Base-by-base conservation (phyloP, 2,329 filamentous ascomycete species). In the Hypoxylon sp. region DNA sequence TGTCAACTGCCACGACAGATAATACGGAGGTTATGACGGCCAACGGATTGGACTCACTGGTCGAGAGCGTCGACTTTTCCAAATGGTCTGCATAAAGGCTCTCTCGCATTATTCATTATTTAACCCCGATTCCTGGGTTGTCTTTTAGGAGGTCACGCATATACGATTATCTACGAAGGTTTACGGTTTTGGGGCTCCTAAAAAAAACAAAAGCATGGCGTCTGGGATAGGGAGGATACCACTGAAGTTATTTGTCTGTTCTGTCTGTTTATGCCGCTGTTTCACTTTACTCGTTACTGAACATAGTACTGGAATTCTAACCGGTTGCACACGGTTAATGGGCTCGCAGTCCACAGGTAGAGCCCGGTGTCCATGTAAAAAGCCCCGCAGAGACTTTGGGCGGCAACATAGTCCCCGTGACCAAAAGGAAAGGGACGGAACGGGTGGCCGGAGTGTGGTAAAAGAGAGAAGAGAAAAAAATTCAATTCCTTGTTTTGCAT, bases 1-100 rank as follows among this genome's bases (percentile, higher is more conserved):
- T 89, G n/a, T 85, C 84, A 31, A 84, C 83, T 8, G 83, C 83
- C 1, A 84, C 85, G 10, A 85, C 85, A 5, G 85, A 86, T 60
- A 86, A 87, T 62, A 86, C 86, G 1, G 88, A 90, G 74, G 77
- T 83, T 27, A 80, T 75, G 68, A 72, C 74, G 6, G 58, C 62
- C 6, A 78, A 74, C 31, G 77, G 72, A 51, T 72, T 78, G 3
- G 82, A 84, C 54, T 75, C 77, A 6, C 68, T 84, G 42, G 80
- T 84, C 44, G 83, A 86, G 13, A 82, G 81, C 50, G 76, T 85
- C 21, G 84, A 86, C 73, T 86, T 86, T 68, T 85, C 84, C 0
- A 82, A 81, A 71, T 86, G 84, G 84, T 69, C 69, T 6, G 81
- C 81, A 47, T 84, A 69, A 76, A 19, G 32, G 10, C 19, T 44